A percentile compares a stretch with the other conserved stretches of the same genome.
These are phyloP conservation scores for Chrysopogon serrulatus DNA, from an alignment of 176 grass and related monocot genomes.

Conservation along the genomic window DNA sequence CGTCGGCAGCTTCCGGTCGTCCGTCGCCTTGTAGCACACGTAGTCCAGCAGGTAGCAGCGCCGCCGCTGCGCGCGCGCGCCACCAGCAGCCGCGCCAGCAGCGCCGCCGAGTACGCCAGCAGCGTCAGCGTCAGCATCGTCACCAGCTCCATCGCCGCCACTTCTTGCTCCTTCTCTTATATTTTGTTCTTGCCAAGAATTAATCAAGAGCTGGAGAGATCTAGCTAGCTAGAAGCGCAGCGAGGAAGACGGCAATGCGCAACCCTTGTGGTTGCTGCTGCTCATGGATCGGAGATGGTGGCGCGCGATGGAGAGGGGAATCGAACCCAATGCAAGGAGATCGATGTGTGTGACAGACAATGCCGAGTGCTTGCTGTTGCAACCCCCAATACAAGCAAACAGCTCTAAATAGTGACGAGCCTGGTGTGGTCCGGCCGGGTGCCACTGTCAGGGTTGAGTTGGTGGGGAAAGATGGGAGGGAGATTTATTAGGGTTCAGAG, in stretches of 20 bases:
- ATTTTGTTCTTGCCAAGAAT: neutral
- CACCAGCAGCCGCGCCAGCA: conserved; percentile 33
- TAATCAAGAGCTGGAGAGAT: neutral
- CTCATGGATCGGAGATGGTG: conserved; percentile 38
- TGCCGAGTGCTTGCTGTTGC: neutral
- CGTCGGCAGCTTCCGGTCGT: conserved; percentile 87
- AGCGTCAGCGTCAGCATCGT: conserved; percentile 38
- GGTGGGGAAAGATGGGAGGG: neutral
- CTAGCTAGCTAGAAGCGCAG: neutral
- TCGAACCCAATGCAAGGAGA: neutral
- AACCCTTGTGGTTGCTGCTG: neutral
- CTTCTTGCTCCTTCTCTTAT: neutral
- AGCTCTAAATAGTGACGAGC: neutral
- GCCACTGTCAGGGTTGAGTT: neutral
- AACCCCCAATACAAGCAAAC: too few species aligned
- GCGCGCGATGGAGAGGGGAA: neutral
- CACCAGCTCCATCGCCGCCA: conserved; percentile 39
- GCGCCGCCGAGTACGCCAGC: conserved; percentile 33
- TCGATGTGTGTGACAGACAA: neutral
- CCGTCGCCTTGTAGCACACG: conserved; percentile 80
- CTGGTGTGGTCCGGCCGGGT: neutral
- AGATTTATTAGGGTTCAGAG: neutral
- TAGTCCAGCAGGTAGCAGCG: conserved; percentile 88
- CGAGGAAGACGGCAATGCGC: conserved; percentile 9
- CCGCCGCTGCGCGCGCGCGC: conserved; percentile 19